phyloP scores from a whole-genome alignment of 78 protist genomes.

The Dictyostelium citrinum region DNA sequence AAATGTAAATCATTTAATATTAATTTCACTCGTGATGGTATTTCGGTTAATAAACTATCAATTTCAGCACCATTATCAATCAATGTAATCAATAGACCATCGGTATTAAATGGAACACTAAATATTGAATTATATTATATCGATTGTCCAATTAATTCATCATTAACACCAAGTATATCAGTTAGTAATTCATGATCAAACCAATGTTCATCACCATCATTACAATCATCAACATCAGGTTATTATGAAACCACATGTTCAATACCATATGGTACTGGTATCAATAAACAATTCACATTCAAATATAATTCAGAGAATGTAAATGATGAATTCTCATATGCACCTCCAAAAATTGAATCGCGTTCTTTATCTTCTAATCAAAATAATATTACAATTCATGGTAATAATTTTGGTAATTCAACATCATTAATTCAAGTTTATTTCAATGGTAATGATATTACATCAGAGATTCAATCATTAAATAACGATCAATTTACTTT shows the following conservation, averaged over 20 bases:
- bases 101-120: neutral
- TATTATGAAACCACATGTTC: neutral
- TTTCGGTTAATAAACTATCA: neutral
- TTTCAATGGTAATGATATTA: neutral
- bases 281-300: neutral
- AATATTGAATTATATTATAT: neutral
- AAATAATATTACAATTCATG: neutral
- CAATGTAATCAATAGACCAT: neutral
- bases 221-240: neutral
- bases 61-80: neutral
- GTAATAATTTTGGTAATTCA: neutral
- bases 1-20: neutral
- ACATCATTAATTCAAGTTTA: neutral
- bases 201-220: neutral
- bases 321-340: neutral
- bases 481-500: neutral
- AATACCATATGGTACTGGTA: neutral
- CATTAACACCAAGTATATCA: neutral
- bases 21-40: neutral
- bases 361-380: too few relatives aligned
- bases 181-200: neutral
- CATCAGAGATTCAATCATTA: neutral
- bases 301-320: neutral
- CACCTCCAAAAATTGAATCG: neutral
- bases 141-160: neutral